A percentile compares a stretch with the other conserved stretches of the same genome.
Evolutionary conservation across 495 filamentous ascomycete genomes (phyloP).

Genomic region (Hypoxylon fragiforme): DNA sequence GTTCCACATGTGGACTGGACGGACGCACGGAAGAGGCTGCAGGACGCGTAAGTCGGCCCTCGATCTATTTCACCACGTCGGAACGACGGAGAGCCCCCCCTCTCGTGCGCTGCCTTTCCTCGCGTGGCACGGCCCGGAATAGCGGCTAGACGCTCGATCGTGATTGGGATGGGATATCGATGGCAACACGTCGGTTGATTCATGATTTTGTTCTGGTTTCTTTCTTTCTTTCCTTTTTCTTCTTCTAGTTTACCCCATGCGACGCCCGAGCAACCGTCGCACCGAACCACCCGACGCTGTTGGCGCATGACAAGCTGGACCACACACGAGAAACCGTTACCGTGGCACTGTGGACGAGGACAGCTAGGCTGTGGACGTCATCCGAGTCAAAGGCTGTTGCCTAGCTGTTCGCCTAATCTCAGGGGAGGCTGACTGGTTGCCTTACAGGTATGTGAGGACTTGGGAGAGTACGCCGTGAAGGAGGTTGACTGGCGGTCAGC

Average conservation of each 20-base stretch:
- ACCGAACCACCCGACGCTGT: conserved; percentile 4
- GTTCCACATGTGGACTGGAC: conserved; percentile 17
- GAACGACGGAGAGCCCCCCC: not conserved
- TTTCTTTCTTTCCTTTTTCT: too few species aligned
- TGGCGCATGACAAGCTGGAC: conserved; percentile 3
- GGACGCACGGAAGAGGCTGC: not conserved
- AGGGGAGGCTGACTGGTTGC: conserved; percentile 2
- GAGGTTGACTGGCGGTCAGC: not conserved
- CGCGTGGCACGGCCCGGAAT: conserved; percentile 1
- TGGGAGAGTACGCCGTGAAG: too few species aligned
- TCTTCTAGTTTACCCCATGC: conserved; percentile 12
- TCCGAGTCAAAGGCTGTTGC: conserved; percentile 4
- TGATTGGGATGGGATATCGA: not conserved
- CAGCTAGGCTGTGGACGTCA: conserved; percentile 3
- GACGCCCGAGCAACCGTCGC: conserved; percentile 4
- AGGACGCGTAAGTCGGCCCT: conserved; percentile 19
- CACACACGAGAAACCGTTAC: conserved; percentile 1
- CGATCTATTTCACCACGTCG: conserved; percentile 12
- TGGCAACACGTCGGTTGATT: not conserved
- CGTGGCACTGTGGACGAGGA: not conserved
- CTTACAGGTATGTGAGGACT: not conserved
- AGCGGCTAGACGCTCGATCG: not conserved
- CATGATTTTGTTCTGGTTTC: too few species aligned
- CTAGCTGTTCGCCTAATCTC: not conserved
- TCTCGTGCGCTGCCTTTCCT: conserved; percentile 1